Conservation (phyloP, 495 filamentous ascomycete species). For the Opeltia flavorubescens region DNA sequence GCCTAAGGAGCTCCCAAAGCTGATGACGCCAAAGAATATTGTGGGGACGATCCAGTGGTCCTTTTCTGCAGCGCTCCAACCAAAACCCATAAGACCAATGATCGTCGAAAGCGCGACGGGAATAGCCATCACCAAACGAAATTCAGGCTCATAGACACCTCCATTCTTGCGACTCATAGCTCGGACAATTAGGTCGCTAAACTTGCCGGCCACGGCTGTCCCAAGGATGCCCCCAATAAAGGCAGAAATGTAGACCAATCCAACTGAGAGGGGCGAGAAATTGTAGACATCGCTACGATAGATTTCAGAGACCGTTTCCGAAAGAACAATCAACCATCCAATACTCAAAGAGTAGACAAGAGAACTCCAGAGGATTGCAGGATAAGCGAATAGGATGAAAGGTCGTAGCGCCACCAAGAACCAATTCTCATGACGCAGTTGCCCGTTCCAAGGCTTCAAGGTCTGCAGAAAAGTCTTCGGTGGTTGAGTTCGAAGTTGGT, state of each 20-base stretch:
- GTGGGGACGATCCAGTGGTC: slow-evolving; percentile 86
- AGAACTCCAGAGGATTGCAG: slow-evolving; percentile 80
- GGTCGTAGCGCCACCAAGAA: slow-evolving; percentile 59
- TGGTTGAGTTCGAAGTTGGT: slow-evolving; percentile 40
- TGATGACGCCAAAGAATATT: slow-evolving; percentile 80
- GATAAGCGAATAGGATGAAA: slow-evolving; percentile 76
- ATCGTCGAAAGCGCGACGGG: slow-evolving; percentile 68
- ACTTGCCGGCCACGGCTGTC: slow-evolving; percentile 77
- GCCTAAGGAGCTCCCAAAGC: slow-evolving; percentile 84
- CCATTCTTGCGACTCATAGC: slow-evolving; percentile 73
- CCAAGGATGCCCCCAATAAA: slow-evolving; percentile 83
- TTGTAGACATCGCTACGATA: slow-evolving; percentile 60
- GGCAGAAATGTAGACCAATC: slow-evolving; percentile 78
- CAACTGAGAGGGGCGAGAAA: slow-evolving; percentile 66
- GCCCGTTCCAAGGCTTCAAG: slow-evolving; percentile 61
- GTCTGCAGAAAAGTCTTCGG: slow-evolving; percentile 55
- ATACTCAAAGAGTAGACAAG: slow-evolving; percentile 77
- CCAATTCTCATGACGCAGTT: slow-evolving; percentile 69
- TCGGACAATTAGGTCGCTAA: slow-evolving; percentile 71
- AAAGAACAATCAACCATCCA: slow-evolving; percentile 94
- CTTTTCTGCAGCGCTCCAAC: slow-evolving; percentile 67
- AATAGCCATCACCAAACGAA: slow-evolving; percentile 79
- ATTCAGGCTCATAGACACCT: slow-evolving; percentile 92
- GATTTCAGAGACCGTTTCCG: slow-evolving; percentile 68
- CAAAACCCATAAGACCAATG: slow-evolving; percentile 84